phyloP scores from a whole-genome alignment of 2,329 filamentous ascomycete species.

The Rutstroemia sp. region DNA sequence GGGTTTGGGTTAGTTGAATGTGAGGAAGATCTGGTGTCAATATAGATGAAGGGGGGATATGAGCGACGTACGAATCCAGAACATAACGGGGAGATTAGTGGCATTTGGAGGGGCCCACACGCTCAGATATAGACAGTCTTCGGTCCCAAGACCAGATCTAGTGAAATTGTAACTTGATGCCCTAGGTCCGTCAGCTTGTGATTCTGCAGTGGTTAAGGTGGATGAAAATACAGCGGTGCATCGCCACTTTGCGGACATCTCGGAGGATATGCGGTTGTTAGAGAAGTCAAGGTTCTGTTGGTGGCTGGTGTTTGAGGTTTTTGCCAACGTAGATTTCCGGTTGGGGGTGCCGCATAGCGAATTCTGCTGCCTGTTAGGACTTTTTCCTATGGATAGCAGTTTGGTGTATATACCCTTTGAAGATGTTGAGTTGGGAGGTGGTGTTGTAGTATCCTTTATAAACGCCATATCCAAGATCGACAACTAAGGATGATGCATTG shows the following conservation, averaged over 20 bases:
- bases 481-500: conserved; percentile 12
- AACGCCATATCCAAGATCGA: conserved; percentile 39
- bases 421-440: conserved; percentile 36
- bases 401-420: conserved; percentile 34
- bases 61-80: conserved; percentile 32
- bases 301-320: conserved; percentile 28
- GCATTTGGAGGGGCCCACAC: conserved; percentile 33
- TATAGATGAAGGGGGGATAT: neutral
- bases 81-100: conserved; percentile 31
- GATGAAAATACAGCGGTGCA: conserved; percentile 1
- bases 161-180: conserved; percentile 11
- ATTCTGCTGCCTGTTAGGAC: conserved; percentile 19
- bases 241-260: conserved; percentile 30
- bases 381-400: neutral
- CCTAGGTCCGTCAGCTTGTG: neutral
- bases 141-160: conserved; percentile 17
- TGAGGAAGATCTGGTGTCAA: conserved; percentile 15
- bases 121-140: conserved; percentile 33
- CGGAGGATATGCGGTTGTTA: conserved; percentile 25
- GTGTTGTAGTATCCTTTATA: conserved; percentile 38
- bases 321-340: conserved; percentile 36
- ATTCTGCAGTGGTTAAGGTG: neutral
- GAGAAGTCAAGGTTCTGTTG: conserved; percentile 16
- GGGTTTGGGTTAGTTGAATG: conserved; percentile 18
- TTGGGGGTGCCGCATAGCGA: conserved; percentile 36